Base-by-base conservation (phyloP, 441 rosid species). In the Gossypium gossypioides region DNA sequence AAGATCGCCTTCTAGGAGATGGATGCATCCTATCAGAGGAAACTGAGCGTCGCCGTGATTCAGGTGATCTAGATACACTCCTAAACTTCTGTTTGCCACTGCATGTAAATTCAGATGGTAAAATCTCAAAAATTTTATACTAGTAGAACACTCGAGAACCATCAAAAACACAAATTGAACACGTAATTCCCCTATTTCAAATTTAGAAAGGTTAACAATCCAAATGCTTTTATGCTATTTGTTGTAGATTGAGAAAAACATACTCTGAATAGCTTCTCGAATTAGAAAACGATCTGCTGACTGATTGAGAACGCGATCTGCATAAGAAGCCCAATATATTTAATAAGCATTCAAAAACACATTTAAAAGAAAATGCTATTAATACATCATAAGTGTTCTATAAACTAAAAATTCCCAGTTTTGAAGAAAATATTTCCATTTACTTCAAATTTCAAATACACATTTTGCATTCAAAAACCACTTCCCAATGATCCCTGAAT, bases 191-290 rank as follows among this genome's bases (percentile, higher is more conserved):
- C 21, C 52, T 0, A 57, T 44, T 6, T 48, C 57, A 48, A 66
- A n/a, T 8, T 15, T 48, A 25, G 15, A 67, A 50, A 8, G 6
- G 4, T 67, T 25, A n/a, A 67, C 21, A 22, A 19, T 32, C 51
- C 0, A 19, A 69, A 55, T 69, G 19, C 0, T 37, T 29, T 29
- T 69, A 54, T 55, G 32, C 63, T 21, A 55, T 37, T 71, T 3
- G 44, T 46, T 59, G 22, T 9, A 22, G 1, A 42, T 1, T 42
- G 54, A 50, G 72, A 54, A 29, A 27, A 22, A 51, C 84, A 66
- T 86, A 89, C 95, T 78, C 80, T 19, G 92, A 87, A 70, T 77
- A 69, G 80, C 96, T 90, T 78, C 87, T 80, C 1, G 91, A 89
- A 68, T 83, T 81, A 74, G 96, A 90, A 72, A 71, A 76, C 44